Base-by-base conservation (phyloP, 495 filamentous ascomycete species). In the Zalerion maritima region DNA sequence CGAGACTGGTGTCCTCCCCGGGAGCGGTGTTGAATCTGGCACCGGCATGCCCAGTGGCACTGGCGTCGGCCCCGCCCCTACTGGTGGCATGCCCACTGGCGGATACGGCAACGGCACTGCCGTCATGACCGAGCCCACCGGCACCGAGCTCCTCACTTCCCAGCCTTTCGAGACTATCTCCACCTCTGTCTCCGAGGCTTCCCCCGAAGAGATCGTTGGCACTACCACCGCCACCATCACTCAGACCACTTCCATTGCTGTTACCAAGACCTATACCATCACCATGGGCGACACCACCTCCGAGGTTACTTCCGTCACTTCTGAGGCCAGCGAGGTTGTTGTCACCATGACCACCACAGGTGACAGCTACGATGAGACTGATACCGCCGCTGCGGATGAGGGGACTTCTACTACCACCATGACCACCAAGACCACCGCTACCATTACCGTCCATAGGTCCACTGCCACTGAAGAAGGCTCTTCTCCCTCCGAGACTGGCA, bases 311-410 rank as follows among this genome's bases (percentile, higher is more conserved):
- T n/a, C n/a, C n/a, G n/a, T n/a, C n/a, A n/a, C n/a, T n/a, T n/a
- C n/a, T n/a, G n/a, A n/a, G n/a, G n/a, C n/a, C n/a, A n/a, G n/a
- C n/a, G n/a, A n/a, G n/a, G n/a, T n/a, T n/a, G 43, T 35, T 3
- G 31, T 57, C 9, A 60, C 53, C 30, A 42, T 59, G 35, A 62
- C 58, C 15, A 28, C 58, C 4, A 54, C 55, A 15, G 47, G 49
- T 16, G 43, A 43, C 26, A 46, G 43, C 41, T 52, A 43, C 10
- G 23, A 20, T 15, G 41, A 33, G 23, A 35, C 34, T 14, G 33
- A 33, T 18, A 18, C 12, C 5, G 17, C 25, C 21, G 26, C 38
- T 6, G 33, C 24, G 24, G 40, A 43, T 27, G 33, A 38, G 11
- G 43, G 41, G 31, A 51, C 51, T 24, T 57, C 55, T 14, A 58